Evolutionary conservation across 2,329 filamentous ascomycete genomes (phyloP), one percentile per base, ranked within the genome.

Genomic region (Verticillium isaacii): DNA sequence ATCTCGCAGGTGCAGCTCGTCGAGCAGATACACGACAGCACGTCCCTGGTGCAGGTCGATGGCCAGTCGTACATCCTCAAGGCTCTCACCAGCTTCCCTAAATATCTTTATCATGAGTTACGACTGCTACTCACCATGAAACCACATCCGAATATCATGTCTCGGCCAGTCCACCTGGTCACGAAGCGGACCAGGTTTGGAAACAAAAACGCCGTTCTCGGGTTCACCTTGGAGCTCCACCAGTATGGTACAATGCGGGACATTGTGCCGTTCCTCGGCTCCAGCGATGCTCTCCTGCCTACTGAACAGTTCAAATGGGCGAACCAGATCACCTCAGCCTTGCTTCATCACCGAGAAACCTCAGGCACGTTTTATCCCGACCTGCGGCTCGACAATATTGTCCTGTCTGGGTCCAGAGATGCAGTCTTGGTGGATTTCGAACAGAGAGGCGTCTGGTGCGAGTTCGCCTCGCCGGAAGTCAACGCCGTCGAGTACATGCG

Each of bases 91-190:
- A 84, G 82, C 71, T 81, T 79, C 65, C 78, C 82, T 63, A 86
- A 86, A 67, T 87, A 83, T 67, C 74, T 88, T 41, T 88, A 87
- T 68, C 83, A 87, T 66, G 85, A 88, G 70, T 75, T 88, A 19
- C 80, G 80, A 60, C 78, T 80, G 29, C 78, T 88, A 2, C 79
- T 87, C 60, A 77, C 71, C 32, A 76, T 86, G 56, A 73, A 78
- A 32, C 75, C 80, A 2, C 84, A 88, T 66, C 74, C 75, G 2
- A 82, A 84, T 68, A 73, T 88, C 61, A 80, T 87, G 57, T 71
- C 77, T 29, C 73, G 74, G 9, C 85, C 85, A 11, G 71, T 75
- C 8, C 81, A 85, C 62, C 71, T 88, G 32, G 75, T 88, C 54
- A 85, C 78, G 29, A 88, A 87, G 67, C 75, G 72, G 60, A 82